Evolutionary conservation across 176 grass and related monocot species (phyloP), one percentile per base, ranked within the genome.

Genomic region (Aegilops sharonensis): DNA sequence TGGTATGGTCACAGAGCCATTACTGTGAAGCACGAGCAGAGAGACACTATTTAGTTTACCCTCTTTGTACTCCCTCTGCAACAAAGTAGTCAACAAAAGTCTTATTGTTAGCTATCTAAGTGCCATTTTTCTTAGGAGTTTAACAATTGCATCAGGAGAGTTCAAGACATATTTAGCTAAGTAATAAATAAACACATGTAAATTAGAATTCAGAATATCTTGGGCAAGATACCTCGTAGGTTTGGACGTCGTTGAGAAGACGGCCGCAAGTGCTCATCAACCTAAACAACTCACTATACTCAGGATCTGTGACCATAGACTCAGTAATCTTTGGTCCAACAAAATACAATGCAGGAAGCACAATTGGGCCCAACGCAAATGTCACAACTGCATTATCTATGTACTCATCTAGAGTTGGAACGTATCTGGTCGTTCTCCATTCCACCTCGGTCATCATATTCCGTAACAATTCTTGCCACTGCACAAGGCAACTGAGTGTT

Each of bases 401-500:
- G 42, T 96, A 95, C 59, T 93, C 89, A 32, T 91, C 87, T 43
- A 59, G 2, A 40, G 84, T 84, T 34, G 94, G 91, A 66, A 84
- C 60, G 12, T 64, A 31, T 36, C 78, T 64, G 60, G 36, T 85
- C 17, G 36, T 65, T n/a, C 34, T 18, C 91, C 89, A 95, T 63
- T 87, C 85, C 35, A 89, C 84, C 66, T 95, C 94, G 15, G 76
- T 72, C 94, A 93, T 95, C 94, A 91, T 89, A 12, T 89, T 83
- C 77, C 68, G 88, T 34, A 88, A n/a, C 73, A 86, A 35, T 54
- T 66, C 78, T 20, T 88, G 34, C 94, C 94, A 95, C 91, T 95
- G 30, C 27, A 69, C 3, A 81, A 34, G 21, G 10, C 8, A 75
- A 75, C 20, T 43, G 24, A n/a, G 42, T 15, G 14, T 4, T 65